Evolutionary conservation across 805 yeast species (phyloP), one percentile per base, ranked within the genome.

Genomic region (Lipomyces sp.): DNA sequence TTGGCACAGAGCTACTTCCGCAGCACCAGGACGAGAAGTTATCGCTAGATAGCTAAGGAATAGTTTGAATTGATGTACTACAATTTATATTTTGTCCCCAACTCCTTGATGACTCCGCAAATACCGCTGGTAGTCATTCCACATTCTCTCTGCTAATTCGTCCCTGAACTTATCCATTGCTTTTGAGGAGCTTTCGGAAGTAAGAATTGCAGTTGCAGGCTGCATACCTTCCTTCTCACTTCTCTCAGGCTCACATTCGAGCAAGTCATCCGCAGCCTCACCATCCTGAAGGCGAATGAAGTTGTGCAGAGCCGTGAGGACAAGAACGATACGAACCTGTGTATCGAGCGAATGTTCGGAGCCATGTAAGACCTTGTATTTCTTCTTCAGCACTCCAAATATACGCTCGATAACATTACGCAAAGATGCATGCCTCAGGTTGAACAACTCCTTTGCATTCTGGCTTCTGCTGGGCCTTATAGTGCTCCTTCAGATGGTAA

Each of bases 391-490:
- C 7, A 39, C 48, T 39, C 24, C 48, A 6, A 39, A 39, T 39
- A 11, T 39, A 39, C 48, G 48, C 48, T 39, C 48, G 4, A 39
- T 39, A 39, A 39, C 48, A 15, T 39, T 39, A 3, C 48, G 48
- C 15, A 39, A 39, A 4, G 48, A 39, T 39, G 48, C 48, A 39
- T 15, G 48, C 48, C 48, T 39, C 48, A 39, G 15, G 48, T 39
- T 39, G 48, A 39, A 39, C 48, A 39, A 39, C 48, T 39, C 48
- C 48, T 39, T 39, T 39, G 45, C 45, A 39, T 39, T 39, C 45
- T 4, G 45, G 18, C 15, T 39, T 39, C 45, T 15, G 45, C 45
- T 15, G 45, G 2, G 45, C 45, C 45, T 39, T 39, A 39, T 39
- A 39, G 18, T 39, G 45, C 45, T 39, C 45, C 15, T 39, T 39